phyloP scores from a whole-genome alignment of 2,329 filamentous ascomycete species.

The Xylaria digitata region DNA sequence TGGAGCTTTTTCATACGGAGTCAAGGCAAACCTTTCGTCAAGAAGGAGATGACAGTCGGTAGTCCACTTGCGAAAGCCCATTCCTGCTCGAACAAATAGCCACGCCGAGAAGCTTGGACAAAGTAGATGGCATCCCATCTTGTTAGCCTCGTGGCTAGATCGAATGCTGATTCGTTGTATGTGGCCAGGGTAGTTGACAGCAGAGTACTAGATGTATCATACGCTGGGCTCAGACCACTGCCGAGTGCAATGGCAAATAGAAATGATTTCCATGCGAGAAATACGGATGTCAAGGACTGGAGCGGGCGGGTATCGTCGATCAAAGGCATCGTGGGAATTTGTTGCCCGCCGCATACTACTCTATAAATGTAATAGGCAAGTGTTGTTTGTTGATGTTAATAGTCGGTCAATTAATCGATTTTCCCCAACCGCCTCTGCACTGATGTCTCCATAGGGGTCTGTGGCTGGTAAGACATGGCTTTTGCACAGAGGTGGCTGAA shows the following conservation, averaged over 20 bases:
- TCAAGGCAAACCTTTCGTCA: conserved; percentile 50
- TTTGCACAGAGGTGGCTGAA: conserved; percentile 3
- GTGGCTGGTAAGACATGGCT: conserved; percentile 11
- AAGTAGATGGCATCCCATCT: conserved; percentile 89
- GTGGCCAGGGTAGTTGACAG: conserved; percentile 56
- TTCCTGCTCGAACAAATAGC: conserved; percentile 82
- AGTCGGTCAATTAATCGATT: not conserved
- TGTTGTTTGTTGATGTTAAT: not conserved
- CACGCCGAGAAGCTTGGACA: conserved; percentile 68
- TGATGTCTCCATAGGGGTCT: not conserved
- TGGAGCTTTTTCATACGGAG: conserved; percentile 7
- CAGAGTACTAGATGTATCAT: conserved; percentile 80
- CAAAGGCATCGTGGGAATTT: conserved; percentile 40
- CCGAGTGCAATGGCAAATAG: conserved; percentile 70
- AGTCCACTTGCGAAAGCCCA: conserved; percentile 78
- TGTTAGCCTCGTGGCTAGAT: conserved; percentile 68
- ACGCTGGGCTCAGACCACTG: conserved; percentile 67
- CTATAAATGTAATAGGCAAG: not conserved
- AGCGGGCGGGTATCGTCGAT: conserved; percentile 35
- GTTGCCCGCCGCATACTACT: not conserved
- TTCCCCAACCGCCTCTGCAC: not conserved
- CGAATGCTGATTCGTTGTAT: conserved; percentile 48
- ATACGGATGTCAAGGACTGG: conserved; percentile 55
- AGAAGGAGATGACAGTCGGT: conserved; percentile 55
- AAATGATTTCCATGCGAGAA: conserved; percentile 73